These are phyloP conservation scores for Comarum palustre DNA, from an alignment of 306 rosid genomes.

Conservation along the genomic window DNA sequence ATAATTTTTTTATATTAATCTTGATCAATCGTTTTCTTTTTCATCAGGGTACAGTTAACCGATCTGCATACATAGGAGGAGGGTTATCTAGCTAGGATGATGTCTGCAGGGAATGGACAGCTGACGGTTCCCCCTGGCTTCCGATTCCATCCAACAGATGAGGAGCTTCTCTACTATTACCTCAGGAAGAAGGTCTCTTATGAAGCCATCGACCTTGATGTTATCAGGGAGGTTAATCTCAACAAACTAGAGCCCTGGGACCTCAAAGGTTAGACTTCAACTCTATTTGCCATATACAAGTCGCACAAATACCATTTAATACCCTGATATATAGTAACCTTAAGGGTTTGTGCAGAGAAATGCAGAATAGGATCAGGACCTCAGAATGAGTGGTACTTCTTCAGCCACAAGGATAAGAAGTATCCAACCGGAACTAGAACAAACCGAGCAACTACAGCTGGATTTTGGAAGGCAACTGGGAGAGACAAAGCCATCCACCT, in stretches of 20 bases:
- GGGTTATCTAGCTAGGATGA: slow-evolving; percentile 33
- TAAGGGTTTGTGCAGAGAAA: slow-evolving; percentile 47
- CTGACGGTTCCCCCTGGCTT: slow-evolving; percentile 93
- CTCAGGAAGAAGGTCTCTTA: slow-evolving; percentile 87
- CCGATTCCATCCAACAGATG: slow-evolving; percentile 93
- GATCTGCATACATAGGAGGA: background rate
- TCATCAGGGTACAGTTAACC: background rate
- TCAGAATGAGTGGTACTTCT: slow-evolving; percentile 96
- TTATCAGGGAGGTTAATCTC: slow-evolving; percentile 86
- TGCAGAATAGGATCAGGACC: slow-evolving; percentile 94
- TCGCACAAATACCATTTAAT: background rate
- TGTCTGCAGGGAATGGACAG: slow-evolving; percentile 65
- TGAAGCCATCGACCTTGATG: slow-evolving; percentile 94
- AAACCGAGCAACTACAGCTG: slow-evolving; percentile 87
- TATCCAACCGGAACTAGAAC: slow-evolving; percentile 97
- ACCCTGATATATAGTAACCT: background rate
- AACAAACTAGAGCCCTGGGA: slow-evolving; percentile 99
- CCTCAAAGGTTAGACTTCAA: slow-evolving; percentile 61
- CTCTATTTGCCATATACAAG: too few relatives aligned
- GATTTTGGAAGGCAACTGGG: slow-evolving; percentile 98
- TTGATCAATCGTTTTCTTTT: background rate
- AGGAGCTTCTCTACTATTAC: slow-evolving; percentile 96
- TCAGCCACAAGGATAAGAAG: slow-evolving; percentile 96
- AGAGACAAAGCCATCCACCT: slow-evolving; percentile 88
- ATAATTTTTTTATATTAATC: background rate